Evolutionary conservation across 2,329 filamentous ascomycete genomes (phyloP), one percentile per base, ranked within the genome.

Genomic region (Colletotrichum scovillei): DNA sequence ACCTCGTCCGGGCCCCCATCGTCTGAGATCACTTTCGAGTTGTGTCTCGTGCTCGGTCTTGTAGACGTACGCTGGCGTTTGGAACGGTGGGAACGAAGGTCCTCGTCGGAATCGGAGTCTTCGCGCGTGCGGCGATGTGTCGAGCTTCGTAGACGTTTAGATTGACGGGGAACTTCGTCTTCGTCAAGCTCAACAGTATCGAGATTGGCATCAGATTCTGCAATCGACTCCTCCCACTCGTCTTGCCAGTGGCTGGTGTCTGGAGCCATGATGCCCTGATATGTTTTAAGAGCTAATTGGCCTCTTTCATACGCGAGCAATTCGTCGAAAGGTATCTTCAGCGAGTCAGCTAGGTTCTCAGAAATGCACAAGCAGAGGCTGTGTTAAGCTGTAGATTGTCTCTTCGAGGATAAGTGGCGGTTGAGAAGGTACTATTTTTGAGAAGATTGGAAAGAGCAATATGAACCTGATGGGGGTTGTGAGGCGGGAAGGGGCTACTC

Each of bases 271-370:
- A 19, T 65, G 30, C 28, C 28, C 14, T 62, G 49, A 30, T 74
- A 57, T 5, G 46, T 49, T 22, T 58, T 24, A 19, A 74, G 67
- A 38, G 73, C 71, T 35, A 12, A n/a, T 49, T 71, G 60, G 6
- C 66, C 71, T 19, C 63, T 56, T 7, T 66, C 62, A 58, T 70
- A 70, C 22, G 26, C 38, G 19, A 67, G 14, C 3, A 75, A 38
- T 28, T 75, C 67, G 32, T 63, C 63, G 16, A 70, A 60, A 4
- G 71, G 28, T n/a, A 75, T 62, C 73, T 74, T 58, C 4, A 28
- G 19, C 14, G 7, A 24, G 70, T 53, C 65, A 67, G 49, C 19
- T 4, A 26, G 8, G 57, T 6, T 60, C 42, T 56, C 12, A 3
- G 19, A 1, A 46, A 22, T 32, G 16, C 12, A 56, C 32, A 30